Evolutionary conservation across 495 filamentous ascomycete genomes (phyloP).

Genomic region (Talaromyces ruber): DNA sequence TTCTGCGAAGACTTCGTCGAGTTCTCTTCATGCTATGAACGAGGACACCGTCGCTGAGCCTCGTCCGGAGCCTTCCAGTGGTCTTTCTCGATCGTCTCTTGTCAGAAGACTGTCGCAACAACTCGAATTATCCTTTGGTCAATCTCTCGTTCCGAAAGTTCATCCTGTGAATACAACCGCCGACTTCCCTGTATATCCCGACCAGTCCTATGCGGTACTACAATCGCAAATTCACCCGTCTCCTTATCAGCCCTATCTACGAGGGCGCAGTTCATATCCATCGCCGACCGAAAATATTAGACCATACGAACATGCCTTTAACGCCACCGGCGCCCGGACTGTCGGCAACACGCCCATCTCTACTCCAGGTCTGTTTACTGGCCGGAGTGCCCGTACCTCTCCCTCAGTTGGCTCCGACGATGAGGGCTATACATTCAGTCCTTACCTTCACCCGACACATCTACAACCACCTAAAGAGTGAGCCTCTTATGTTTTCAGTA

Average conservation of each 20-base stretch:
- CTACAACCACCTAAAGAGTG: slow-evolving; percentile 55
- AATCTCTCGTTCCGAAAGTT: background rate
- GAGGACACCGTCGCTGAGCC: slow-evolving; percentile 36
- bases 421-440: slow-evolving; percentile 38
- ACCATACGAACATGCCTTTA: slow-evolving; percentile 21
- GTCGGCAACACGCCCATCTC: slow-evolving; percentile 59
- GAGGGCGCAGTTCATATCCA: slow-evolving; percentile 33
- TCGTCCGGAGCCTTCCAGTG: slow-evolving; percentile 23
- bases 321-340: slow-evolving; percentile 26
- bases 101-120: slow-evolving; percentile 20
- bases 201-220: slow-evolving; percentile 44
- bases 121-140: slow-evolving; percentile 13
- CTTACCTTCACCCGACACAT: slow-evolving; percentile 57
- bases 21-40: slow-evolving; percentile 37
- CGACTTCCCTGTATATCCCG: slow-evolving; percentile 43
- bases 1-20: slow-evolving; percentile 37
- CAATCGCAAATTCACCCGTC: slow-evolving; percentile 41
- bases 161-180: slow-evolving; percentile 5
- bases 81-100: slow-evolving; percentile 16
- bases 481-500: slow-evolving; percentile 9
- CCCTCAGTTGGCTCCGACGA: slow-evolving; percentile 38
- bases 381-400: slow-evolving; percentile 37
- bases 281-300: slow-evolving; percentile 25
- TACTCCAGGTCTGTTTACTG: slow-evolving; percentile 57
- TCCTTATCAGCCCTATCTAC: slow-evolving; percentile 26